Evolutionary conservation across 2,329 filamentous ascomycete genomes (phyloP), one percentile per base, ranked within the genome.

Genomic region (Penicillium freii): DNA sequence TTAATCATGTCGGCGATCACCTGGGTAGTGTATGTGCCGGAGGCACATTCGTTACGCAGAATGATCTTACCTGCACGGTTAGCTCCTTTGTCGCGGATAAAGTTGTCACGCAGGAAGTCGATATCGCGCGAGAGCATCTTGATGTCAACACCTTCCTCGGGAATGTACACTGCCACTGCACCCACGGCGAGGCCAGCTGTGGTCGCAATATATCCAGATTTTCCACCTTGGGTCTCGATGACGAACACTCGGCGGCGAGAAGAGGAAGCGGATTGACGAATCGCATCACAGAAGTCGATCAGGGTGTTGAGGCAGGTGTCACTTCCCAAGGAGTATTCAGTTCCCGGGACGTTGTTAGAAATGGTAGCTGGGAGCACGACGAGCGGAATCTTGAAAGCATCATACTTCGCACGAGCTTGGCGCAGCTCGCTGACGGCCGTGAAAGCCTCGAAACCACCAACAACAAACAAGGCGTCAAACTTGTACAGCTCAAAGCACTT

Each of bases 341-440:
- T 96, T 39, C 94, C 94, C 0, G 94, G 94, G 5, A 99, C 94
- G 73, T 99, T 99, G 82, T 99, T 99, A 64, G 91, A 96, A 66
- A 99, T 93, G 10, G 94, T 99, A n/a, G 94, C 94, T 0, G 94
- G 94, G 27, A 99, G 82, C 42, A 97, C 83, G 52, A 89, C 84
- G 82, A 97, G 91, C 21, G 94, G 94, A 62, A 99, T 97, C 75
- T 91, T 92, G 71, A 99, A 89, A 1, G 89, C 88, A 11, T 90
- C 87, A 76, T 90, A 96, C 60, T 90, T 78, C 36, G 86, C 83
- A 55, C 92, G 84, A 15, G 89, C 92, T 78, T 90, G 86, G 65
- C 92, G 88, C 59, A 99, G 82, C 75, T 97, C 89, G 44, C 90
- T 91, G 34, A 97, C 84, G 2, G 94, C 88, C 57, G 94, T 95